Base-by-base conservation (phyloP, 169 alveolate genomes). In the Plasmodium knowlesi region DNA sequence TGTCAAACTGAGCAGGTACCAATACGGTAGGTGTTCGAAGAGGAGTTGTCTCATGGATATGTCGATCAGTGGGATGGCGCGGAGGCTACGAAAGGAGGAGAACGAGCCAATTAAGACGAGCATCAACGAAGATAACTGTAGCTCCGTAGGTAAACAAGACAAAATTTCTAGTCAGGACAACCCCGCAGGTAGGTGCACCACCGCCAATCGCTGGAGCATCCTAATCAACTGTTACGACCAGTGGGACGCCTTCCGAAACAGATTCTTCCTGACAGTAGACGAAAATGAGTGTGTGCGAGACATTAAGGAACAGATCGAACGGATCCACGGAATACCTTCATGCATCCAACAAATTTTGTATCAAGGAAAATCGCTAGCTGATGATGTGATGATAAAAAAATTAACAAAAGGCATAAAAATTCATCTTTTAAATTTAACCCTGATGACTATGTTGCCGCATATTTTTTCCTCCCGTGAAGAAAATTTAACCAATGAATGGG, bases 271-370 rank as follows among this genome's bases (percentile, higher is more conserved):
- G 57, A 61, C 50, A 1, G 25, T 81, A 10, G 54, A 43, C 6
- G 94, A 90, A 19, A 80, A 81, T 10, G 34, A 25, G 12, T 70
- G 74, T 46, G 83, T 90, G 32, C 72, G 82, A 28, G 61, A 80
- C 39, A 19, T 90, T n/a, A 90, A 90, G 30, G 25, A 90, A 16
- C 32, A 81, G 43, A 90, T 90, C 53, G 94, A 90, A 76, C 19
- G 39, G 8, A 8, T 72, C n/a, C 53, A 90, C 54, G 94, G 94
- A 39, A 90, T 90, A 46, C 94, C 94, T 19, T 34, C 46, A 46
- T 61, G 14, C 8, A 81, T 90, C 12, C 94, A 90, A 50, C 84
- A 90, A 70, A 41, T 90, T 70, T 3, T 90, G 6, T 90, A 81
- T 37, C 92, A 90, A 80, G 46, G 53, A 9, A 80, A 90, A 80